phyloP scores from a whole-genome alignment of 495 filamentous ascomycete genomes.

The Lichenothelia convexa region DNA sequence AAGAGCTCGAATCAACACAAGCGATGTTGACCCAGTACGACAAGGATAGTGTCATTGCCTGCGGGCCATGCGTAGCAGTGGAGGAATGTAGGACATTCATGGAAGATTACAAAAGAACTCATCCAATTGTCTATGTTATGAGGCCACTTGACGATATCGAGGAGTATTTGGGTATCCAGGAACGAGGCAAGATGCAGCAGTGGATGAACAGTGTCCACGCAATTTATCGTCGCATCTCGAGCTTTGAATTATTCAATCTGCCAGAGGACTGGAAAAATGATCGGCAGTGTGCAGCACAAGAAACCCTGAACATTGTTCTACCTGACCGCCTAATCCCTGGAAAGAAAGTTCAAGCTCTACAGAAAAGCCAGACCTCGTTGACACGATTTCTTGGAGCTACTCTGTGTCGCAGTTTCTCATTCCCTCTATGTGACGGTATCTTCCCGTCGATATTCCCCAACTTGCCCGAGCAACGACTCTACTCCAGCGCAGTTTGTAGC shows the following conservation, averaged over 20 bases:
- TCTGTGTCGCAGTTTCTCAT: no score
- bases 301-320: no score
- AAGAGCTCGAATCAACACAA: conserved; percentile 43
- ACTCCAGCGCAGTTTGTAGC: no score
- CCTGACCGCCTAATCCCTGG: no score
- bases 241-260: conserved; percentile 65
- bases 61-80: conserved; percentile 38
- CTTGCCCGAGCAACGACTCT: no score
- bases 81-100: conserved; percentile 18
- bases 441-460: no score
- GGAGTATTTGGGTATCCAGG: conserved; percentile 38
- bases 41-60: conserved; percentile 52
- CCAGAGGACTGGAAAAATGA: conserved; percentile 42
- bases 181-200: conserved; percentile 28
- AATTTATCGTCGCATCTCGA: conserved; percentile 49
- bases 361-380: no score
- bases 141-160: conserved; percentile 49
- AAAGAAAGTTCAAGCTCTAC: no score
- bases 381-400: no score
- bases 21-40: conserved; percentile 46
- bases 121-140: conserved; percentile 62
- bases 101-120: conserved; percentile 28
- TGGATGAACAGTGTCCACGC: conserved; percentile 32
- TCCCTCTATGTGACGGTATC: no score
- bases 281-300: no score